These are phyloP conservation scores for Chloranthus sessilifolius DNA, from an alignment of 164 flowering plant species.

Conservation along the genomic window DNA sequence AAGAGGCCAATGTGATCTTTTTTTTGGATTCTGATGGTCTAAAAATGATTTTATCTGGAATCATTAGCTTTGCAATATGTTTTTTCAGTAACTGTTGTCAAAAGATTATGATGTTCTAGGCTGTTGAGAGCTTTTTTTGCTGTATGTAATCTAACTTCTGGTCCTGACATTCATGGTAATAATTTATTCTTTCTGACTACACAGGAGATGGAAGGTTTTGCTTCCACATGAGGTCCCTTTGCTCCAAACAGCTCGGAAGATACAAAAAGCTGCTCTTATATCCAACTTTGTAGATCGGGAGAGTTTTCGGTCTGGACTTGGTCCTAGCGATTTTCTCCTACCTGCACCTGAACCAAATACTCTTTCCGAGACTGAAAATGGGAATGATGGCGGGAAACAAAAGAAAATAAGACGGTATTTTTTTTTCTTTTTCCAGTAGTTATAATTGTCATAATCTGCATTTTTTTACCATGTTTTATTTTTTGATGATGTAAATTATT, in stretches of 20 bases:
- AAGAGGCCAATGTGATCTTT: background rate
- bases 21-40: no score
- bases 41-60: no score
- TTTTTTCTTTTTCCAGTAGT: background rate
- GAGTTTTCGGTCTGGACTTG: conserved; percentile 66
- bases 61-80: no score
- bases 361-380: conserved; percentile 22
- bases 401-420: conserved; percentile 35
- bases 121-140: conserved; percentile 1
- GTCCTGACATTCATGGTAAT: background rate
- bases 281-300: conserved; percentile 90
- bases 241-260: conserved; percentile 59
- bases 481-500: background rate
- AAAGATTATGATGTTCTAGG: no score
- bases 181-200: no score
- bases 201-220: conserved; percentile 86
- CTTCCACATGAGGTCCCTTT: conserved; percentile 64
- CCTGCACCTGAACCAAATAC: conserved; percentile 14
- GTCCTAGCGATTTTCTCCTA: conserved; percentile 52
- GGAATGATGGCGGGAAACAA: conserved; percentile 12
- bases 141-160: background rate
- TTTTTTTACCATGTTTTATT: background rate
- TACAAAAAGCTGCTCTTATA: conserved; percentile 51
- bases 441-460: background rate
- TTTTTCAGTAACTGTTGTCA: no score